Conservation (phyloP, 2,329 filamentous ascomycete species). For the Sarocladiaceae sp. region DNA sequence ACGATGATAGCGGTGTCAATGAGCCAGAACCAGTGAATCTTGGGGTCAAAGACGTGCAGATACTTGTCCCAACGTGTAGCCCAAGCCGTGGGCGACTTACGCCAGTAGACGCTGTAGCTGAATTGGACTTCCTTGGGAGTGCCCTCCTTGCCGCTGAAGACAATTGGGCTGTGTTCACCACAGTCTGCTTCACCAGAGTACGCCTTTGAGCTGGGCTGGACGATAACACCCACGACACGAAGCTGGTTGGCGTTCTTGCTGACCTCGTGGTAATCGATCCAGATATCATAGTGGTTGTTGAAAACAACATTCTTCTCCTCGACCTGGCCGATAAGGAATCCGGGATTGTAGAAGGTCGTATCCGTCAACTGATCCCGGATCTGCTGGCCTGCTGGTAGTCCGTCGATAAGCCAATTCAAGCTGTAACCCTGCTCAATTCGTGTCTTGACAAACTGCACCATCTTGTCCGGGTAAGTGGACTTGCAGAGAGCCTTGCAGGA, state of each 20-base stretch:
- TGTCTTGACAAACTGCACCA: conserved; percentile 75
- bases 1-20: conserved; percentile 96
- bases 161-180: conserved; percentile 53
- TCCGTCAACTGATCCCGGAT: conserved; percentile 72
- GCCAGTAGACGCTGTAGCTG: conserved; percentile 93
- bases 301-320: conserved; percentile 57
- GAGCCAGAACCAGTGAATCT: conserved; percentile 98
- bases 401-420: conserved; percentile 93
- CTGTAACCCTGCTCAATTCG: conserved; percentile 84
- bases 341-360: conserved; percentile 83
- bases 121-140: conserved; percentile 64
- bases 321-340: conserved; percentile 70
- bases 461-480: conserved; percentile 57
- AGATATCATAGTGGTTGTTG: conserved; percentile 95
- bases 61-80: conserved; percentile 99
- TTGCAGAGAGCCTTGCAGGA: conserved; percentile 79
- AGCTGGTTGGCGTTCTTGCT: conserved; percentile 62
- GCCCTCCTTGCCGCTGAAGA: conserved; percentile 52
- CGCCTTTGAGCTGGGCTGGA: conserved; percentile 73
- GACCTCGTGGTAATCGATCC: conserved; percentile 87
- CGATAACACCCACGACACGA: conserved; percentile 87
- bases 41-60: conserved; percentile 92
- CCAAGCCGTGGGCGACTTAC: conserved; percentile 79
- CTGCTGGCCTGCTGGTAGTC: conserved; percentile 83
- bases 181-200: conserved; percentile 58